Percentiles rank a stretch among this genome's conserved stretches.
Conservation (phyloP, 1,284 basidiomycete genomes). For the Tremellales sp. region DNA sequence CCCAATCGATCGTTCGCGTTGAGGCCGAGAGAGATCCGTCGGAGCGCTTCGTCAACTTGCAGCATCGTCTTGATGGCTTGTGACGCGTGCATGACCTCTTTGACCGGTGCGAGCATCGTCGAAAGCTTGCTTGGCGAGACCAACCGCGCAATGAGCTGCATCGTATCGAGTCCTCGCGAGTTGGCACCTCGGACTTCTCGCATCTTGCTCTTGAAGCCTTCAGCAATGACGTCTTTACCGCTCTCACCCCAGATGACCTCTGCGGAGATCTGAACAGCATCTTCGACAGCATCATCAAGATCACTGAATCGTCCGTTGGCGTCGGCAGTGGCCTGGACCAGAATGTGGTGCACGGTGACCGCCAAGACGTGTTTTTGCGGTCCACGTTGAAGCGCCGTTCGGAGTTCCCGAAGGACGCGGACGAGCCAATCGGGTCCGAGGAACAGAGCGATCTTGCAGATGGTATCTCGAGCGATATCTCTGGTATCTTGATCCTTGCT, state of each 20-base stretch:
- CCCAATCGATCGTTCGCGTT: constrained; percentile 74
- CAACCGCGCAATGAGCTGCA: constrained; percentile 71
- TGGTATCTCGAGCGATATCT: constrained; percentile 77
- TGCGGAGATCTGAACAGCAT: constrained; percentile 73
- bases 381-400: constrained; percentile 77
- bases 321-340: constrained; percentile 67
- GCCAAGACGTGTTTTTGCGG: constrained; percentile 93
- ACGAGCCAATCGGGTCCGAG: constrained; percentile 74
- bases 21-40: constrained; percentile 75
- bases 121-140: constrained; percentile 73
- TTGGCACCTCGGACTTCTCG: constrained; percentile 77
- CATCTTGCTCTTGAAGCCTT: constrained; percentile 93
- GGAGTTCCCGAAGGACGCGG: constrained; percentile 71
- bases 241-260: constrained; percentile 96
- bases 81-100: constrained; percentile 81
- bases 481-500: constrained; percentile 92
- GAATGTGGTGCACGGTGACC: constrained; percentile 74
- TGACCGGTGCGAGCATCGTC: constrained; percentile 71
- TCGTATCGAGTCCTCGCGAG: constrained; percentile 77
- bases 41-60: constrained; percentile 82
- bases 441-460: constrained; percentile 73
- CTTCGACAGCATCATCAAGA: constrained; percentile 73
- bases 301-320: constrained; percentile 58
- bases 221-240: constrained; percentile 79
- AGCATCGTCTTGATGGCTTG: constrained; percentile 76